Evolutionary conservation across 257 asterid genomes (phyloP), one percentile per base, ranked within the genome.

Genomic region (Solanum etuberosum): DNA sequence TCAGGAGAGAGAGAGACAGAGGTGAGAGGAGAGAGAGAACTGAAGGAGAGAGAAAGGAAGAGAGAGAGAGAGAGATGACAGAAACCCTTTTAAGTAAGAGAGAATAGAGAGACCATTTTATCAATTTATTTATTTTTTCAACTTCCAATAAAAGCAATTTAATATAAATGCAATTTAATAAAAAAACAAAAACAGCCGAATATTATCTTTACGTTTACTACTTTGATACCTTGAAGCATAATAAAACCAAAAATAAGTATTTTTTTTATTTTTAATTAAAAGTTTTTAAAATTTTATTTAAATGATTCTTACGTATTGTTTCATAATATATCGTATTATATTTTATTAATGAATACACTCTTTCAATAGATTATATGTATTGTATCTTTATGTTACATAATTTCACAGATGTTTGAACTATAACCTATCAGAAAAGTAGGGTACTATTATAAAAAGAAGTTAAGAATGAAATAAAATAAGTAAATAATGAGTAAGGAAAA

Each of bases 1-100:
- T 71, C 90, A 29, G 94, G 94, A 90, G 93, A 89, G 63, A 51
- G 93, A 83, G 80, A 91, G 91, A 90, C 94, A 92, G 92, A 91
- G 89, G 85, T 68, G 90, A 81, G 93, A 27, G 35, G 38, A 29
- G 74, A 68, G 87, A 86, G 87, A 48, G 85, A 86, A 42, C 94
- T 90, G 92, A 91, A 85, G 57, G 84, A 21, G 90, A 84, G 84
- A 71, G 76, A 83, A 43, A 34, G 65, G 61, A n/a, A 63, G 87
- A 86, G 88, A 84, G 74, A 87, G 83, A 87, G 91, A 89, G 91
- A 90, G 92, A 90, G 88, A 88, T 87, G 86, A 91, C 74, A 91
- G 88, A 86, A 83, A 78, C 87, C 77, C 86, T 15, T 57, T n/a
- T 81, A 81, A 81, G 85, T 29, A 48, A 48, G 59, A 84, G 59